A percentile compares a stretch with the other conserved stretches of the same genome.
phyloP scores from a whole-genome alignment of 768 basidiomycete genomes.

The Russula sp. region DNA sequence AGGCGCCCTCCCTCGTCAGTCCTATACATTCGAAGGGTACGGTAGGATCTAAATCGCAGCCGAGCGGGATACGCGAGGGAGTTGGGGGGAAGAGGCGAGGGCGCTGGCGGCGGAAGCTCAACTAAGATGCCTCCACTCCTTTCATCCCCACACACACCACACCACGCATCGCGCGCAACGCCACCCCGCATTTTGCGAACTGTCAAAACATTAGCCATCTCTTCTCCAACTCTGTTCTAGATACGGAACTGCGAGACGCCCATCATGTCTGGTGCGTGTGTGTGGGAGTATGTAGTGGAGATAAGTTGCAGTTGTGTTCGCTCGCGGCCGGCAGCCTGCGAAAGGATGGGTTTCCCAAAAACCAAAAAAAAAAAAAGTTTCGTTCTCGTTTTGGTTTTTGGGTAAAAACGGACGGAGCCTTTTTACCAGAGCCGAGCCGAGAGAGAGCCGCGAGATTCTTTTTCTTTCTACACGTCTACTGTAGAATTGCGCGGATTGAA shows the following conservation, averaged over 20 bases:
- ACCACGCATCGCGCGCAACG: background rate
- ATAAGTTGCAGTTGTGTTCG: background rate
- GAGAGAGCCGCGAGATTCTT: background rate
- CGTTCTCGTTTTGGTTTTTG: background rate
- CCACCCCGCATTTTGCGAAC: background rate
- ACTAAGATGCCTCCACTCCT: background rate
- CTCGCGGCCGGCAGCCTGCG: no score
- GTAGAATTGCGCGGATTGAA: constrained; percentile 3
- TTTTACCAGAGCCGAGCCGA: background rate
- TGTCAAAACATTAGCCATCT: background rate
- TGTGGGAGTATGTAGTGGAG: background rate
- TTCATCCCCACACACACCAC: background rate
- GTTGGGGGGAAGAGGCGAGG: background rate
- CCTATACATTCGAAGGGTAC: no score
- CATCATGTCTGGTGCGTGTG: background rate
- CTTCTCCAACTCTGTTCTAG: constrained; percentile 7
- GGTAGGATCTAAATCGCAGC: no score
- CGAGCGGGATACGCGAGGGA: no score
- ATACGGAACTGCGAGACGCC: constrained; percentile 3
- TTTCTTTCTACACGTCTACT: background rate
- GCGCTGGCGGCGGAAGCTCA: background rate
- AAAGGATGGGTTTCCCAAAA: no score
- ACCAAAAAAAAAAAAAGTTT: no score
- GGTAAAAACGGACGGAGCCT: background rate
- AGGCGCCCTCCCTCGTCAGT: no score